Evolutionary conservation across 768 basidiomycete species (phyloP).

Genomic region (Udeniomyces megalosporus): DNA sequence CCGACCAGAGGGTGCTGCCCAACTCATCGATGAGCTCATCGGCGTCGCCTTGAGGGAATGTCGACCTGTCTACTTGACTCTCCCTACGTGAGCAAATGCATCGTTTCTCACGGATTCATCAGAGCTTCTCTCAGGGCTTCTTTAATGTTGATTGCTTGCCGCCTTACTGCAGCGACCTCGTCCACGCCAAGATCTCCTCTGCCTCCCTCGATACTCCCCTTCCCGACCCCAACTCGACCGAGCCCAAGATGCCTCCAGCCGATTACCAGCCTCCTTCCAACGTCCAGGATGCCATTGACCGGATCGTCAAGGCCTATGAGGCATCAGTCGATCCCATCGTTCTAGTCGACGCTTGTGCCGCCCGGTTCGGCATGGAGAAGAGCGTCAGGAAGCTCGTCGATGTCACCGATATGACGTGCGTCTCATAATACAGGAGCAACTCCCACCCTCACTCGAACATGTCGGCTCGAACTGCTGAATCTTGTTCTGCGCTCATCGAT

Average conservation of each 20-base stretch:
- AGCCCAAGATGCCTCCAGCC: constrained; percentile 7
- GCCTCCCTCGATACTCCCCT: constrained; percentile 44
- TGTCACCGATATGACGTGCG: constrained; percentile 41
- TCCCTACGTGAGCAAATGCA: constrained; percentile 41
- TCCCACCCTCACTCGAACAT: too few species aligned
- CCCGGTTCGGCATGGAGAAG: constrained; percentile 49
- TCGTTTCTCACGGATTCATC: too few species aligned
- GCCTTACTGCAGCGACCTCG: constrained; percentile 47
- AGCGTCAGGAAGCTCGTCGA: constrained; percentile 48
- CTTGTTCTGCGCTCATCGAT: too few species aligned
- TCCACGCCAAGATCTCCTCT: constrained; percentile 48
- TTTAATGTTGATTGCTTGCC: too few species aligned
- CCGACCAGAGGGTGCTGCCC: constrained; percentile 40
- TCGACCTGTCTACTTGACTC: constrained; percentile 66
- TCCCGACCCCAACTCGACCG: not conserved
- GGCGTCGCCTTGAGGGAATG: constrained; percentile 32
- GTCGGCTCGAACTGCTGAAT: too few species aligned
- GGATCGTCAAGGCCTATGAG: constrained; percentile 17
- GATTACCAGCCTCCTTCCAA: constrained; percentile 12
- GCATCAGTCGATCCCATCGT: constrained; percentile 41
- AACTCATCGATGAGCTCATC: constrained; percentile 64
- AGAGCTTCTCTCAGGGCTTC: too few species aligned
- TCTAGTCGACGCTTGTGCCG: constrained; percentile 36
- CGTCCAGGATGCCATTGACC: constrained; percentile 6
- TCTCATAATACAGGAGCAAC: too few species aligned